Conservation (phyloP, 176 grass and related monocot species). For the Carex scoparia region DNA sequence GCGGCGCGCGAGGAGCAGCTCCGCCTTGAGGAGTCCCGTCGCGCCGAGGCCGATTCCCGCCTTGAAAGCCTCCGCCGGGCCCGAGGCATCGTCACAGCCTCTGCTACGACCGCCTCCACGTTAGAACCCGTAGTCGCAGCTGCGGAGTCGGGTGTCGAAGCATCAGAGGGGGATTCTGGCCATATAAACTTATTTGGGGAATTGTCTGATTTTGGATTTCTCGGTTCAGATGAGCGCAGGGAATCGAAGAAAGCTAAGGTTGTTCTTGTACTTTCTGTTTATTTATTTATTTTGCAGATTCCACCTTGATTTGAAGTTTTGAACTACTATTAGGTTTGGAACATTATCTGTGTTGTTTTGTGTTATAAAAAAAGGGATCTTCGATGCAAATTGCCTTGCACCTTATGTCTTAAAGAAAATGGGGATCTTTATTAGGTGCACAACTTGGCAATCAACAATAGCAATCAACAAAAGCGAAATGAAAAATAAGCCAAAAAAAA, state of each 20-base stretch:
- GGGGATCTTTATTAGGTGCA: too few relatives aligned
- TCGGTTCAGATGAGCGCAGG: slow-evolving; percentile 38
- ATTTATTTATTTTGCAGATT: neutral
- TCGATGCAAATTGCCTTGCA: too few relatives aligned
- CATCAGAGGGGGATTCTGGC: slow-evolving; percentile 25
- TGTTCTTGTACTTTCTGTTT: neutral
- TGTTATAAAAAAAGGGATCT: too few relatives aligned
- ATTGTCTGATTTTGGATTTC: slow-evolving; percentile 45
- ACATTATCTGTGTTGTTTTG: neutral
- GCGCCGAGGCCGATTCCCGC: slow-evolving; percentile 61
- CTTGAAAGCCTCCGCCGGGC: slow-evolving; percentile 53
- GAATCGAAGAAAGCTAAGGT: slow-evolving; percentile 39
- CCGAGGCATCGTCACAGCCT: slow-evolving; percentile 34
- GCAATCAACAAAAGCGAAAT: too few relatives aligned
- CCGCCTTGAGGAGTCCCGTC: slow-evolving; percentile 66
- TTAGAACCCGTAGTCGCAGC: neutral
- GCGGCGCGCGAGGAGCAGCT: slow-evolving; percentile 89
- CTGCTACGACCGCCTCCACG: neutral
- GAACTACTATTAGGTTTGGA: neutral
- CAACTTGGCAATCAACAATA: too few relatives aligned
- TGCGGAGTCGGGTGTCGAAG: neutral
- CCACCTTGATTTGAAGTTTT: neutral
- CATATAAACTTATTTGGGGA: slow-evolving; percentile 78
- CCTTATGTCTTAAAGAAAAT: too few relatives aligned
- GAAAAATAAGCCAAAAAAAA: too few relatives aligned